phyloP scores from a whole-genome alignment of 495 filamentous ascomycete species.

The Lophiostoma macrostomum region DNA sequence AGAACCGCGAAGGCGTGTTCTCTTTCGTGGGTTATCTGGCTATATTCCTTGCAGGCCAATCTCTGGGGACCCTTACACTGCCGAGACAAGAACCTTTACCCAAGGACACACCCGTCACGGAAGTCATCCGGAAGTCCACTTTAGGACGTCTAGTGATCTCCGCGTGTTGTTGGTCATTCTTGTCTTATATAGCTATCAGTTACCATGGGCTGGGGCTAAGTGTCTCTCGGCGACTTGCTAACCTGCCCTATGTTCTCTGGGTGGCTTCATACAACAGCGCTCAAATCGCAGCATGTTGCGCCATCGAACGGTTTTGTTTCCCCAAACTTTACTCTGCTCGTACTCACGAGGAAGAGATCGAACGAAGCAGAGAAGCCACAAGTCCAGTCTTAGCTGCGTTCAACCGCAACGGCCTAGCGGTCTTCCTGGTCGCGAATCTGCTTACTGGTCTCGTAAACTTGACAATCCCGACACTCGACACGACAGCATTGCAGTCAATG shows the following conservation, averaged over 20 bases:
- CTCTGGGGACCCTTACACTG: constrained; percentile 72
- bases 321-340: constrained; percentile 60
- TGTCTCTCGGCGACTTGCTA: constrained; percentile 86
- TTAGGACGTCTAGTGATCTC: constrained; percentile 59
- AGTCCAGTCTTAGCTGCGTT: constrained; percentile 75
- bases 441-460: constrained; percentile 87
- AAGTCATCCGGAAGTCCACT: constrained; percentile 44
- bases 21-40: constrained; percentile 92
- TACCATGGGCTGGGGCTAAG: constrained; percentile 61
- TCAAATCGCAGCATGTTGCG: constrained; percentile 73
- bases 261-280: constrained; percentile 79
- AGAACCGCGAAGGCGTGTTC: constrained; percentile 76
- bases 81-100: constrained; percentile 47
- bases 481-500: constrained; percentile 62
- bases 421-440: constrained; percentile 88
- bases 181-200: constrained; percentile 65
- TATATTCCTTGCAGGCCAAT: constrained; percentile 89
- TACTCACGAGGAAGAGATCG: constrained; percentile 42
- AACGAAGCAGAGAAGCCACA: constrained; percentile 62
- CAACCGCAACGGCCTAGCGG: constrained; percentile 80
- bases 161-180: constrained; percentile 60
- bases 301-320: constrained; percentile 74
- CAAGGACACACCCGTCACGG: constrained; percentile 39
- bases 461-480: constrained; percentile 73
- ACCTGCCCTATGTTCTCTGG: constrained; percentile 93